Evolutionary conservation across 1,284 basidiomycete species (phyloP), one percentile per base, ranked within the genome.

Genomic region (Trichosporon sp.): DNA sequence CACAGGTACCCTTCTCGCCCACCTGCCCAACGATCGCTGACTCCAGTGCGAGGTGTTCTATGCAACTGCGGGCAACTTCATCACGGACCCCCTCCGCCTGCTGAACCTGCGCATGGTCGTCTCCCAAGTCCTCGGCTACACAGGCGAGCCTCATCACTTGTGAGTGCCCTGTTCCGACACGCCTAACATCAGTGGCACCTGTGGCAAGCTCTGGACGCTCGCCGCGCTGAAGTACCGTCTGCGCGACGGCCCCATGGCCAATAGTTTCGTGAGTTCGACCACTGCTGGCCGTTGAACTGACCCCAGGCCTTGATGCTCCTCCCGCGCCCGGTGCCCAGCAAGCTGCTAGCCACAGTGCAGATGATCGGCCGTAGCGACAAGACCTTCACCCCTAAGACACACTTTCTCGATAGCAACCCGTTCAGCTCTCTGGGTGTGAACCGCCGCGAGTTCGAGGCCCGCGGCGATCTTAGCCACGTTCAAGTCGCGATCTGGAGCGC

Each of bases 141-240:
- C 70, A 2, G 43, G 48, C 8, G 67, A 37, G 14, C 46, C 38
- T 0, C 73, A 74, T 37, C 26, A 14, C 6, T 74, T 74, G 73
- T 74, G 40, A 35, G 71, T 48, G 2, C 0, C 19, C 16, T 7
- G 1, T 16, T 4, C 5, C n/a, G 1, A 12, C 19, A 2, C 1
- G 10, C 38, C 65, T 72, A 10, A 69, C 66, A 16, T 0, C 56
- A 74, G 73, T 40, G 73, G 73, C 8, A 21, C 16, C 4, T 74
- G 73, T 12, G 73, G 73, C 38, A 71, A 64, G 43, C 65, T 71
- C 21, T 74, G 73, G 73, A 74, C 73, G 7, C 65, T 74, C 7
- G 66, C 71, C 0, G 73, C 73, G 0, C 67, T 72, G 21, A 65
- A 71, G 14, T 74, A 72, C 66, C 69, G 73, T 12, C 67, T 74